Conservation (phyloP, 1,284 basidiomycete genomes). For the Malassezia cuniculi region DNA sequence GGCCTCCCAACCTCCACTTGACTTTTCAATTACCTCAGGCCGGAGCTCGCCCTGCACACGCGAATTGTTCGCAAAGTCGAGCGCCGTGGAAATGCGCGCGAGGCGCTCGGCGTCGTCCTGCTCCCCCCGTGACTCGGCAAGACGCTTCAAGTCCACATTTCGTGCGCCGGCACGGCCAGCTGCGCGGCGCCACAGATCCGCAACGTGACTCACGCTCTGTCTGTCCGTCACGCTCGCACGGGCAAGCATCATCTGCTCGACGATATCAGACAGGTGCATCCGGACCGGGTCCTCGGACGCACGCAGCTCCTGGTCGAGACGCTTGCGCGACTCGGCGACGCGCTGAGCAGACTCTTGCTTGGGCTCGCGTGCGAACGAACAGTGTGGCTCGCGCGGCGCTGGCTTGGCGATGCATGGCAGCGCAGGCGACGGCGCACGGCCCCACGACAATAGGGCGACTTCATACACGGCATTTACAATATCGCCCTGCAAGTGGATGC, state of each 20-base stretch:
- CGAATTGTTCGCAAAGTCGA: constrained; percentile 43
- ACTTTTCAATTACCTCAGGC: constrained; percentile 9
- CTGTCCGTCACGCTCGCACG: constrained; percentile 13
- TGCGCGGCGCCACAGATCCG: constrained; percentile 21
- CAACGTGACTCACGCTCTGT: constrained; percentile 28
- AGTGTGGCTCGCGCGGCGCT: constrained; percentile 20
- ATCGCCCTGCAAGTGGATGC: constrained; percentile 51
- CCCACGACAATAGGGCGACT: constrained; percentile 59
- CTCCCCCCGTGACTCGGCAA: too few species aligned
- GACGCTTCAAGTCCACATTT: too few species aligned
- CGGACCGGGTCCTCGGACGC: constrained; percentile 16
- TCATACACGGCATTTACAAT: constrained; percentile 63
- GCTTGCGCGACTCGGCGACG: constrained; percentile 19
- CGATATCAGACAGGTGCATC: constrained; percentile 29
- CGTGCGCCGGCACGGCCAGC: background rate
- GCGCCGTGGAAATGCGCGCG: constrained; percentile 30
- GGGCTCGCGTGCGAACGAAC: constrained; percentile 19
- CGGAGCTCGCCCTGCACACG: constrained; percentile 37
- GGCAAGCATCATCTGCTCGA: constrained; percentile 24
- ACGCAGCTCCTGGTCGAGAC: constrained; percentile 29
- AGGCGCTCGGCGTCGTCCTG: constrained; percentile 18
- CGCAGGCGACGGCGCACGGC: constrained; percentile 52
- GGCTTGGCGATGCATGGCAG: constrained; percentile 51
- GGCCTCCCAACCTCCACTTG: constrained; percentile 8
- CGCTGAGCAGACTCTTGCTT: constrained; percentile 23